Evolutionary conservation across 2,329 filamentous ascomycete genomes (phyloP), one percentile per base, ranked within the genome.

Genomic region (Capronia epimyces): DNA sequence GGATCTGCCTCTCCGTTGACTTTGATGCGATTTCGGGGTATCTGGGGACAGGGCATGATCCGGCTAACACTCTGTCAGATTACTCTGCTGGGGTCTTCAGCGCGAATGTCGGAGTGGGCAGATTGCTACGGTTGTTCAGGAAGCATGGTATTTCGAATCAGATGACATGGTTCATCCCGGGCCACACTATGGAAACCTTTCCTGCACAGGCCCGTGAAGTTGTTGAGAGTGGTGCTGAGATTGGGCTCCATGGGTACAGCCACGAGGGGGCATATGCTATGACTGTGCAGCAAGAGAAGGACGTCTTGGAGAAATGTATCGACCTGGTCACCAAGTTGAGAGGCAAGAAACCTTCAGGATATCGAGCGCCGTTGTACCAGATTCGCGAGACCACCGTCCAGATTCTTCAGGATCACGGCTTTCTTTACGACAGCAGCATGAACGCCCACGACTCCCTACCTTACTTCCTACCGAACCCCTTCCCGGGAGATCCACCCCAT

Each of bases 11-110:
- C 22, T 71, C 71, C 1, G 64, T 74, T 32, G 78, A 81, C 60
- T 76, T 81, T 49, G 79, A 82, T 54, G 79, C 79, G 10, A 73
- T 82, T 1, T 79, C 77, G 1, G 79, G 79, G 44, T 82, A 77
- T 70, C 69, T 82, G 2, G 80, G 80, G 13, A 82, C 79, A 3
- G 78, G 77, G 10, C 67, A 69, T 24, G 70, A 73, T 47, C 69
- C 73, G 3, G 71, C 72, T 46, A 81, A 81, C 60, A 73, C 71
- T 43, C 72, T 80, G 10, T 69, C 78, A 15, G 78, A 82, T 63
- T 80, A 78, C 62, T 75, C 71, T 15, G 66, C 74, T 2, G 78
- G 78, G 7, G 76, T 79, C 62, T 79, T 81, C 63, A 72, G 74
- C 39, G 79, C 74, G 1, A 69, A 73, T 48, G 76, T 80, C n/a